Conservation (phyloP, 2,329 filamentous ascomycete genomes). For the Fusarium ramigenum region DNA sequence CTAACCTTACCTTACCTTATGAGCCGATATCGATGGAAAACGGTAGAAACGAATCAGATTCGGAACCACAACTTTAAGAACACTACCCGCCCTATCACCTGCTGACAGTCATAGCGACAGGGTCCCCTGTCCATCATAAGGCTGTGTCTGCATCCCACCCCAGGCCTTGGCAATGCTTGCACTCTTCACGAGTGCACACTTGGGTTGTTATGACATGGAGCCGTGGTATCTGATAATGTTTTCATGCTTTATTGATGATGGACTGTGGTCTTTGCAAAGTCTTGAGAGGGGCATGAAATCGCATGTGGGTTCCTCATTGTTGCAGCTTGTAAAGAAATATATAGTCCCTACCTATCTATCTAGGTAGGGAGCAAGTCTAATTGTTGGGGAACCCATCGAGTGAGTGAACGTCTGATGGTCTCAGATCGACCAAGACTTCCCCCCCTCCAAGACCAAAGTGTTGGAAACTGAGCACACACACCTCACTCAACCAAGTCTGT, state of each 20-base stretch:
- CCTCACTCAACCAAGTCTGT: slow-evolving; percentile 23
- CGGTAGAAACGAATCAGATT: background rate
- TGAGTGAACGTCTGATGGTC: slow-evolving; percentile 3
- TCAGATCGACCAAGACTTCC: slow-evolving; percentile 30
- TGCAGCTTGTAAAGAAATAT: background rate
- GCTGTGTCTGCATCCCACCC: slow-evolving; percentile 36
- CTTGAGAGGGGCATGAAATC: background rate
- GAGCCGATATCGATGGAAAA: background rate
- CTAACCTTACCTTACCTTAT: background rate
- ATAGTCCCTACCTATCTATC: background rate
- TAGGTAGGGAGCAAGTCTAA: background rate
- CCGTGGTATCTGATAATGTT: background rate
- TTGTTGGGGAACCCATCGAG: background rate
- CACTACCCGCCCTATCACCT: background rate
- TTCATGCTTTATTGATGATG: background rate
- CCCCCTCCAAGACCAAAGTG: slow-evolving; percentile 35
- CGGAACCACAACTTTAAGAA: slow-evolving; percentile 8
- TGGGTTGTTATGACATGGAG: background rate
- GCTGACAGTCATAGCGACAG: slow-evolving; percentile 32
- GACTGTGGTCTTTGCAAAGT: background rate
- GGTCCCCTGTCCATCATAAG: slow-evolving; percentile 36
- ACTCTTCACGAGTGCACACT: slow-evolving; percentile 2
- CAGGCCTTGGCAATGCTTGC: slow-evolving; percentile 36
- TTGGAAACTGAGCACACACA: slow-evolving; percentile 36
- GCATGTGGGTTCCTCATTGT: background rate